Base-by-base conservation (phyloP, 176 grass and related monocot species). In the Aechmea fasciata region DNA sequence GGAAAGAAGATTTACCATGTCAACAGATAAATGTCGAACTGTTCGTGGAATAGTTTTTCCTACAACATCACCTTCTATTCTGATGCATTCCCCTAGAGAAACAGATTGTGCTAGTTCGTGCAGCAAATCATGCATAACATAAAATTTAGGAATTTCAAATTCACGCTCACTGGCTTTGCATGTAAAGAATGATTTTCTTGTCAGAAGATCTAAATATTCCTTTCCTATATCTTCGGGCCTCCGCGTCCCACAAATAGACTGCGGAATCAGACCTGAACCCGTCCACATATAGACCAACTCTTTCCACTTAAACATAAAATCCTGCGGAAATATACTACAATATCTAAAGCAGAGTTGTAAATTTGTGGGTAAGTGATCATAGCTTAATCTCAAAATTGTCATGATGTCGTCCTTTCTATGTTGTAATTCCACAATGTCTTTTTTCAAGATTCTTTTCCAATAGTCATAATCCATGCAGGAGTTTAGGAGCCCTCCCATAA, bases 241-340 rank as follows among this genome's bases (percentile, higher is more conserved):
- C 13, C 67, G 47, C 11, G 25, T 64, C 14, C 52, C 75, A 69
- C 48, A 29, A 29, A 3, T 29, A 29, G 28, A n/a, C 9, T 70
- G 1, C 5, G 12, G 49, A 54, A 78, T 59, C 53, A 78, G 69
- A 23, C 75, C 75, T 66, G 69, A 20, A 57, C 25, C 69, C 41
- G 73, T 52, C 78, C 78, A 80, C 12, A 64, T 57, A 9, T 68
- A 2, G 3, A 73, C 49, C 50, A 80, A 67, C 15, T 73, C 17
- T 24, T n/a, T 10, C 14, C 67, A 64, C 5, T 49, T 49, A 59
- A 80, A 62, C 1, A 11, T 4, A 28, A 25, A 20, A 15, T 54
- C 70, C 66, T 47, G 50, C 0, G 69, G 69, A 48, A 80, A 67
- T 59, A 80, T 73, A 28, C 62, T 61, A 72, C 78, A 80, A 23